Evolutionary conservation across 192 early-diverging fungal species (phyloP), one percentile per base, ranked within the genome.

Genomic region (Coemansia reversa): DNA sequence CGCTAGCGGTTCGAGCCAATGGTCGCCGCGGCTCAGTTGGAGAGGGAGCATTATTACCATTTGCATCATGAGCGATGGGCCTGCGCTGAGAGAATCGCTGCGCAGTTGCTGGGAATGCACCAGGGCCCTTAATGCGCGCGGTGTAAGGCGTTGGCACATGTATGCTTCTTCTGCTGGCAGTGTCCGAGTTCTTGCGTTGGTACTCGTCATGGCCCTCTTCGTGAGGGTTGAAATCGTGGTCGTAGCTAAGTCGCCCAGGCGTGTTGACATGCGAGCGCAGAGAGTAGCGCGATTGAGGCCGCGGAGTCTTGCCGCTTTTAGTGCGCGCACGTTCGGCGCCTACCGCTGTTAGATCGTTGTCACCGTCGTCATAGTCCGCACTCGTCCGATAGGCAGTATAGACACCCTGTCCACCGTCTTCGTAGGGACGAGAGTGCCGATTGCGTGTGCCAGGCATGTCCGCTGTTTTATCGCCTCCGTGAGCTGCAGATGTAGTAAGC

Each of bases 41-140:
- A 18, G 73, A 72, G 20, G 63, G 18, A 20, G 48, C 23, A 24
- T 64, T 65, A 28, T 69, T 74, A 24, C 54, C 72, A 9, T 51
- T 54, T 9, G 33, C 51, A 8, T 54, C 60, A 55, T 52, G 66
- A 0, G 62, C 53, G 47, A n/a, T 19, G 35, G 62, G 45, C 28
- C 62, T 72, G 52, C 74, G 79, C 64, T 69, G 73, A 45, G 79
- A 81, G 61, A 67, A 81, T 22, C 79, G 66, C 53, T 81, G 66
- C 1, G 79, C 79, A 2, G 79, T 81, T 2, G 63, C 74, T 19
- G 79, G 79, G 28, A 81, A 81, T 7, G 79, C 79, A 18, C 79
- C 79, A 0, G 79, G 79, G 18, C 79, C 79, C 20, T 73, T 69
- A 45, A 81, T 76, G 29, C 70, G 79, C 20, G 73, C 74, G 2